Percentiles rank a stretch among this genome's conserved stretches.
These are phyloP conservation scores for Penicillium freii DNA, from an alignment of 2,329 filamentous ascomycete species.

Conservation along the genomic window DNA sequence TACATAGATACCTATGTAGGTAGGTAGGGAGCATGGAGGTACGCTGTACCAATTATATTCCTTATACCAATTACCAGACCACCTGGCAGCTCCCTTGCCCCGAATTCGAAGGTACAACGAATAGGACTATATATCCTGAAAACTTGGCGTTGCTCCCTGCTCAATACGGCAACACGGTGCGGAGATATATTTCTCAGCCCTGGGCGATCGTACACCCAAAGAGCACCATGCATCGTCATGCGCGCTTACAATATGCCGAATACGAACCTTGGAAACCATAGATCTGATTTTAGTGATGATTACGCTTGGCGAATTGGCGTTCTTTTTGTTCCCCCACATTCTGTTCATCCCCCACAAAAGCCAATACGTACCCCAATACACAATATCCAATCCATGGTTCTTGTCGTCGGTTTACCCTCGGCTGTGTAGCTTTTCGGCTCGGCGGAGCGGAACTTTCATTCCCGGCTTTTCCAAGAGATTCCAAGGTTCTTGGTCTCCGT, in stretches of 20 bases:
- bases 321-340: slow-evolving; percentile 1
- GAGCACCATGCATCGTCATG: slow-evolving; percentile 4
- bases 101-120: background rate
- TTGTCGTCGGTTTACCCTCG: background rate
- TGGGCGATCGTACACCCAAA: background rate
- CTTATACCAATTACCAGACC: background rate
- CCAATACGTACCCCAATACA: background rate
- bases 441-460: slow-evolving; percentile 19
- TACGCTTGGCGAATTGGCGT: background rate
- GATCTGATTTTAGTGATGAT: background rate
- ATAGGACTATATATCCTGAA: background rate
- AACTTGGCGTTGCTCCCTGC: background rate
- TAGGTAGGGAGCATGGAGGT: background rate
- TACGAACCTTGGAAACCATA: background rate
- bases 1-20: too few species aligned
- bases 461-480: background rate
- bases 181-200: slow-evolving; percentile 3
- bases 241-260: background rate
- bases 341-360: slow-evolving; percentile 1
- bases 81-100: background rate
- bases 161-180: background rate
- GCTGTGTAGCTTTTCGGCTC: slow-evolving; percentile 12
- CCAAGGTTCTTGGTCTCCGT: background rate
- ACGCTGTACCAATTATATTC: background rate
- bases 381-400: background rate